Conservation (phyloP, 495 filamentous ascomycete species). For the Pyrenula massariospora region DNA sequence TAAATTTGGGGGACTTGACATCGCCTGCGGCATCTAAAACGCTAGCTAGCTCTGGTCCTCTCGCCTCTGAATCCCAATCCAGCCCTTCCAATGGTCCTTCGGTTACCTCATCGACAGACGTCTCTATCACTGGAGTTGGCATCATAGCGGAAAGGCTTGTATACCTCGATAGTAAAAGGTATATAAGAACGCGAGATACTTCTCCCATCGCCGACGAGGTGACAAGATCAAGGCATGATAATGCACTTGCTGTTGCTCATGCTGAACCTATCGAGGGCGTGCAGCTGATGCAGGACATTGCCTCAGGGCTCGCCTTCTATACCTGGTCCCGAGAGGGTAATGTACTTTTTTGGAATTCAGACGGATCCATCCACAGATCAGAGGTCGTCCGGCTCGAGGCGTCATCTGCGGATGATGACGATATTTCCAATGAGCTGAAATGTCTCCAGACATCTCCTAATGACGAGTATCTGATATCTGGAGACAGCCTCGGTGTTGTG, state of each 20-base stretch:
- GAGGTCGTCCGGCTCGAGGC: conserved; percentile 61
- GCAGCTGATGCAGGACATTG: conserved; percentile 41
- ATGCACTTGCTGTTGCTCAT: conserved; percentile 36
- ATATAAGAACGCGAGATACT: neutral
- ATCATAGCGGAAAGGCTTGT: neutral
- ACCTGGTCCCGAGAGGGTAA: conserved; percentile 75
- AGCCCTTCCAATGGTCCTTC: too few species aligned
- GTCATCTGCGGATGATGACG: conserved; percentile 39
- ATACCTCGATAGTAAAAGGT: neutral
- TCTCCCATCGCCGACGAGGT: neutral
- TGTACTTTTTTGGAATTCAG: conserved; percentile 68
- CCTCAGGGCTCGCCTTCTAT: conserved; percentile 56
- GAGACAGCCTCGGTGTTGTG: conserved; percentile 76
- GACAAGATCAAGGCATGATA: neutral
- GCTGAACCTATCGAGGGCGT: conserved; percentile 71
- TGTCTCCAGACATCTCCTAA: conserved; percentile 48
- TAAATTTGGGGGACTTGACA: conserved; percentile 23
- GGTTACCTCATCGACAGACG: too few species aligned
- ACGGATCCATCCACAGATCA: conserved; percentile 55
- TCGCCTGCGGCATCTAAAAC: too few species aligned
- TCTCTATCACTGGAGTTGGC: neutral
- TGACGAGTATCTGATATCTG: conserved; percentile 58
- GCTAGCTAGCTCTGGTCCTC: neutral
- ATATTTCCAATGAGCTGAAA: conserved; percentile 62
- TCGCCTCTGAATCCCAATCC: neutral